Evolutionary conservation across 768 basidiomycete species (phyloP).

Genomic region (Mycena alexandri): DNA sequence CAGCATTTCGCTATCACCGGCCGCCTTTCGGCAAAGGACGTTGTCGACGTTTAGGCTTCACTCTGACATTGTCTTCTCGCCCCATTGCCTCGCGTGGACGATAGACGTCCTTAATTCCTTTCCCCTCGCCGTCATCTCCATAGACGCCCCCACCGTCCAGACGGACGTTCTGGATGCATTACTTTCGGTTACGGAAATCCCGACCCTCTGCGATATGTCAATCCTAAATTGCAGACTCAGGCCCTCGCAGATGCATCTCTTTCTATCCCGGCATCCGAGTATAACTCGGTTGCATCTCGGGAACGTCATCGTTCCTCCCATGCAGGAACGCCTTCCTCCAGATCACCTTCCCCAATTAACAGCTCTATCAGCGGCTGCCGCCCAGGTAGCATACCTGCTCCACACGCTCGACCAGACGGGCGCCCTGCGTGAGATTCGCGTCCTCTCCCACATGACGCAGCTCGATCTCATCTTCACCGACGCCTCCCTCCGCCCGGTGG

Average conservation of each 20-base stretch:
- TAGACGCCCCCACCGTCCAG: slow-evolving; percentile 18
- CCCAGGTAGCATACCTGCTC: slow-evolving; percentile 32
- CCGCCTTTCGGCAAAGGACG: slow-evolving; percentile 24
- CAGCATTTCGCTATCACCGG: slow-evolving; percentile 25
- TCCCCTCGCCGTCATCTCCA: slow-evolving; percentile 25
- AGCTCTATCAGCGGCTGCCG: slow-evolving; percentile 15
- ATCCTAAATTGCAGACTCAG: slow-evolving; percentile 24
- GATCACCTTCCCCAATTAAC: slow-evolving; percentile 17
- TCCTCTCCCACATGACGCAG: slow-evolving; percentile 27
- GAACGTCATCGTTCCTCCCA: slow-evolving; percentile 24
- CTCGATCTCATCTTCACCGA: slow-evolving; percentile 28
- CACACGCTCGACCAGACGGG: slow-evolving; percentile 20
- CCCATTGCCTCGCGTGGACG: slow-evolving; percentile 33
- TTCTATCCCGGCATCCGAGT: slow-evolving; percentile 33
- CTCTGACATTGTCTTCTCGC: slow-evolving; percentile 28
- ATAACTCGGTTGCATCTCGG: slow-evolving; percentile 29
- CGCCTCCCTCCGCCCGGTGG: slow-evolving; percentile 22
- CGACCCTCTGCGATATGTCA: slow-evolving; percentile 29
- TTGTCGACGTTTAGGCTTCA: slow-evolving; percentile 29
- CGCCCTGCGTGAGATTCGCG: slow-evolving; percentile 21
- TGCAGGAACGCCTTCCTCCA: slow-evolving; percentile 31
- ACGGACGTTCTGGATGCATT: slow-evolving; percentile 16
- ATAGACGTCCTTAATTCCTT: slow-evolving; percentile 36
- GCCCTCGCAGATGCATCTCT: slow-evolving; percentile 30
- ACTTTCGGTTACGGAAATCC: slow-evolving; percentile 29